Evolutionary conservation across 176 grass and related monocot species (phyloP).

Genomic region (Phoenix dactylifera): DNA sequence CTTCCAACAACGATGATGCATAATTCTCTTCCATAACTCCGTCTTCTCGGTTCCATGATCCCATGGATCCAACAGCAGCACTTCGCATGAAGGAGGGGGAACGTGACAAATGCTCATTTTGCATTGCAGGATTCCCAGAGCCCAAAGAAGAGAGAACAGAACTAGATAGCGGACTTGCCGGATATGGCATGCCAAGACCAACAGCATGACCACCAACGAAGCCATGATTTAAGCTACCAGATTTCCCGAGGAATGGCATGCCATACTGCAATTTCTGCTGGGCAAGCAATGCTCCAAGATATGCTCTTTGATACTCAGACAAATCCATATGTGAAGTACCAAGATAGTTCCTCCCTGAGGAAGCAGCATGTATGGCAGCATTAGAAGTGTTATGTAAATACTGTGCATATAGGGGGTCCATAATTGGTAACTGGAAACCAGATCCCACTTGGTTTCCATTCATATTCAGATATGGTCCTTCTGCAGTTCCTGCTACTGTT

Average conservation of each 20-base stretch:
- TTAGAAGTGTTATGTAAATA: not conserved
- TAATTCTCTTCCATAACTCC: not conserved
- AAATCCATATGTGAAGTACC: not conserved
- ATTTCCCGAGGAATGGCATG: no score
- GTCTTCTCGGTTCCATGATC: not conserved
- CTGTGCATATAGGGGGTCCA: not conserved
- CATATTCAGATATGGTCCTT: not conserved
- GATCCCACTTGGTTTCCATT: conserved; percentile 15
- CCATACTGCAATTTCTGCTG: conserved; percentile 5
- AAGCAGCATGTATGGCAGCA: not conserved
- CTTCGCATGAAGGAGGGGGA: not conserved
- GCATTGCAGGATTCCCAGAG: not conserved
- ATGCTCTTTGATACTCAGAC: conserved; percentile 7
- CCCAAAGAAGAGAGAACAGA: not conserved
- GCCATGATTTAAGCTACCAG: no score
- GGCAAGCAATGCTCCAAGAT: conserved; percentile 5
- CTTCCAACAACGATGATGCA: not conserved
- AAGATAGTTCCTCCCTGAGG: conserved; percentile 8
- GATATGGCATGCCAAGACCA: no score
- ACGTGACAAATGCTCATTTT: not conserved
- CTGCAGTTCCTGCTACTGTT: not conserved
- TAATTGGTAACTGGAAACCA: not conserved
- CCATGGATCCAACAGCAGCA: not conserved
- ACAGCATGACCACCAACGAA: no score
- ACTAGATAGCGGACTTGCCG: no score